These are phyloP conservation scores for Babjeviella inositovora DNA, from an alignment of 805 yeast species.

Conservation along the genomic window DNA sequence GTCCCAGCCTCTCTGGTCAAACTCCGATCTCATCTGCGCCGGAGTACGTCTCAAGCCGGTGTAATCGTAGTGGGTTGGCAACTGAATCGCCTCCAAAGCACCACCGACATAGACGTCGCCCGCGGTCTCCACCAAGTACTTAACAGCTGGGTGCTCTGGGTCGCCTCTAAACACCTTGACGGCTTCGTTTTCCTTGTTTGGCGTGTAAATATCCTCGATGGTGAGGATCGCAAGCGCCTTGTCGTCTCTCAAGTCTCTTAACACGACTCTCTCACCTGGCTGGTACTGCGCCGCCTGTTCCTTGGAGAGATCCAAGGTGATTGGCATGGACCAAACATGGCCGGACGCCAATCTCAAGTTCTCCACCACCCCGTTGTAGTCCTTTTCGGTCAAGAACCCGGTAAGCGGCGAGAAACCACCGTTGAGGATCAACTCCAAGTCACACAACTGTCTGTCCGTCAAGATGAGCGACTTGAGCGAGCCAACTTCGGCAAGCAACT, in stretches of 20 bases:
- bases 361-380: slow-evolving; percentile 52
- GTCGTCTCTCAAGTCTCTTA: slow-evolving; percentile 73
- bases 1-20: slow-evolving; percentile 68
- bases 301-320: slow-evolving; percentile 63
- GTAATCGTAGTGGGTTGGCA: slow-evolving; percentile 85
- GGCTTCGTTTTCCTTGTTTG: slow-evolving; percentile 72
- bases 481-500: slow-evolving; percentile 42
- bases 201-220: slow-evolving; percentile 63
- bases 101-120: slow-evolving; percentile 88
- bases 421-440: slow-evolving; percentile 75
- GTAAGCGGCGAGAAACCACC: slow-evolving; percentile 88
- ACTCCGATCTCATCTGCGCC: slow-evolving; percentile 76
- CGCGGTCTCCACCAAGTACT: slow-evolving; percentile 53
- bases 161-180: slow-evolving; percentile 86
- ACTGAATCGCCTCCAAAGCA: slow-evolving; percentile 61
- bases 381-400: slow-evolving; percentile 52
- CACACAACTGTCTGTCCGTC: slow-evolving; percentile 85
- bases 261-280: slow-evolving; percentile 47
- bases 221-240: slow-evolving; percentile 70
- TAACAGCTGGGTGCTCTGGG: slow-evolving; percentile 89
- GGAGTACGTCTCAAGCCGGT: slow-evolving; percentile 82
- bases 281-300: slow-evolving; percentile 20
- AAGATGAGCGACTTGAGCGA: slow-evolving; percentile 30
- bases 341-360: slow-evolving; percentile 64
- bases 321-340: slow-evolving; percentile 82